These are phyloP conservation scores for Nicotiana noctiflora DNA, from an alignment of 257 asterid species.

Conservation along the genomic window DNA sequence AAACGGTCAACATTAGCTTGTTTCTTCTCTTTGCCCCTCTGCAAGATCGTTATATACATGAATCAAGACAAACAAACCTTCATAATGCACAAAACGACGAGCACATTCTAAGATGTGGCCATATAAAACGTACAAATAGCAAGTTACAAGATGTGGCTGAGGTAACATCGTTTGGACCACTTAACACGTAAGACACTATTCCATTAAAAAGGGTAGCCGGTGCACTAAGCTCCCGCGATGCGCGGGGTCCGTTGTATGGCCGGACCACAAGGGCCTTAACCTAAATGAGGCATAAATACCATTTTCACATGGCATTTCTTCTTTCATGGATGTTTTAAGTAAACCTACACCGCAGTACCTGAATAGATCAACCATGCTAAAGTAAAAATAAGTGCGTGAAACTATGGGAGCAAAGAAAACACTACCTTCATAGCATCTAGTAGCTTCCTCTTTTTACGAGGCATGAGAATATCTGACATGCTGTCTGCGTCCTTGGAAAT, in stretches of 20 bases:
- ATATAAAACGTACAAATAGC: neutral
- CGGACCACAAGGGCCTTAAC: too few relatives aligned
- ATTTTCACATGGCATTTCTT: neutral
- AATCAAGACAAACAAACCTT: neutral
- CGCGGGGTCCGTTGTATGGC: too few relatives aligned
- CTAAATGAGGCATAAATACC: neutral
- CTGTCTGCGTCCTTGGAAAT: slow-evolving; percentile 40
- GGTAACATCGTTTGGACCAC: neutral
- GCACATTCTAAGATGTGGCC: neutral
- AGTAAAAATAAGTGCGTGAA: neutral
- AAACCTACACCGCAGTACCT: neutral
- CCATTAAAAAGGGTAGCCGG: neutral
- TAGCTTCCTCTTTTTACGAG: slow-evolving; percentile 57
- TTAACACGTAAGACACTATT: neutral
- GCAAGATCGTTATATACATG: slow-evolving; percentile 19
- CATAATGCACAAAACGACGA: neutral
- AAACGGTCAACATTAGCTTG: slow-evolving; percentile 22
- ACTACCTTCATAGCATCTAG: slow-evolving; percentile 61
- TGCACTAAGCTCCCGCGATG: too few relatives aligned
- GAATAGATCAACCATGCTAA: neutral
- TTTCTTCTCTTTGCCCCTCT: slow-evolving; percentile 50
- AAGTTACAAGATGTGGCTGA: neutral
- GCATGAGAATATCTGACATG: slow-evolving; percentile 44
- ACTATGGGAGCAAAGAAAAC: neutral
- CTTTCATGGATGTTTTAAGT: neutral